Conservation (phyloP, 2,329 filamentous ascomycete species). For the Neospermospora avenae region DNA sequence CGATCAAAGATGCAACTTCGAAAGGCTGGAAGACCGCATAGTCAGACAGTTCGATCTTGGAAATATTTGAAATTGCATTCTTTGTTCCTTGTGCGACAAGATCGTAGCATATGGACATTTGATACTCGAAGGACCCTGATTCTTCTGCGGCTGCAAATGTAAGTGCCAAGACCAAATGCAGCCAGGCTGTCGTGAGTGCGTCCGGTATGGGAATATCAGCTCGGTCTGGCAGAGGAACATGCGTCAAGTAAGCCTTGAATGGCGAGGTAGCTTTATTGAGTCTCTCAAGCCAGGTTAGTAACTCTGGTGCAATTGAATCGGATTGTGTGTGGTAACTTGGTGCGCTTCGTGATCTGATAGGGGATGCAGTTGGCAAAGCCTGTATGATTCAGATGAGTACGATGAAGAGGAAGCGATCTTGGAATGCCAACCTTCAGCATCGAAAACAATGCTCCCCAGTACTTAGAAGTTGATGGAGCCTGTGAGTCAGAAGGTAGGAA, state of each 20-base stretch:
- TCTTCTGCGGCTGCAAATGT: slow-evolving; percentile 14
- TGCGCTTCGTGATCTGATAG: too few relatives aligned
- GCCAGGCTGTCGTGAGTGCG: slow-evolving; percentile 24
- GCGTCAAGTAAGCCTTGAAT: slow-evolving; percentile 16
- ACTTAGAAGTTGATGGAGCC: slow-evolving; percentile 41
- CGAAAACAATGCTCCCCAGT: slow-evolving; percentile 42
- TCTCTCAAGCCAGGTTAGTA: slow-evolving; percentile 1
- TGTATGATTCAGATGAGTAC: not conserved
- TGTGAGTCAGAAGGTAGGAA: slow-evolving; percentile 41
- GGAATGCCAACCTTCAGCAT: slow-evolving; percentile 33
- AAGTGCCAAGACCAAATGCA: slow-evolving; percentile 24
- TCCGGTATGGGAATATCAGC: slow-evolving; percentile 19
- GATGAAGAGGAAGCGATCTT: not conserved
- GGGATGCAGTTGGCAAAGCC: not conserved
- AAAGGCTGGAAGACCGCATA: slow-evolving; percentile 21
- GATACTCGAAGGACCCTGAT: slow-evolving; percentile 14
- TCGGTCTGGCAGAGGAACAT: slow-evolving; percentile 7
- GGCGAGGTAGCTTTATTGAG: not conserved
- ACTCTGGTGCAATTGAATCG: not conserved
- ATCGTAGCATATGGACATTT: slow-evolving; percentile 13
- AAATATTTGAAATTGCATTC: slow-evolving; percentile 12
- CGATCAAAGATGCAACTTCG: slow-evolving; percentile 24
- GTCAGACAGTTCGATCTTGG: slow-evolving; percentile 14
- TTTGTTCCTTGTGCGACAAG: slow-evolving; percentile 17
- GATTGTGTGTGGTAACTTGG: not conserved